Base-by-base conservation (phyloP, 495 filamentous ascomycete species). In the Penicillium lividum region DNA sequence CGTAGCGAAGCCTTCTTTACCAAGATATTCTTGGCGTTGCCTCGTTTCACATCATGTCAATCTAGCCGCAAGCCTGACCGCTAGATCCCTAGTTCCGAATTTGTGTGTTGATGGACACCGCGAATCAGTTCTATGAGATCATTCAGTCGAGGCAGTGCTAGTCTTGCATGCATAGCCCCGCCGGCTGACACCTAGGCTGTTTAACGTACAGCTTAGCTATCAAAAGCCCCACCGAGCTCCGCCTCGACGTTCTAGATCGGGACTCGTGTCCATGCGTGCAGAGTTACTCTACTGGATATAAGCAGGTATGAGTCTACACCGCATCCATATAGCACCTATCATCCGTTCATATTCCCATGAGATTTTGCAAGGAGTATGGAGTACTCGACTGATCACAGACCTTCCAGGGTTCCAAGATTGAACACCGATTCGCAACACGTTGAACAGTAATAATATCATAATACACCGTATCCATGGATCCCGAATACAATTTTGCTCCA, bases 401-500 rank as follows among this genome's bases (percentile, higher is more conserved):
- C 9, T 36, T 36, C 13, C 1, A 36, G 22, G 22, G 22, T 22
- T 36, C 33, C 10, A 11, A 9, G 13, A 4, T 36, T 36, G 4
- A 36, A 36, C 33, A 36, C 33, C 8, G 33, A 36, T 36, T 36
- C 9, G 33, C 10, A 11, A 3, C 13, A 13, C 13, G n/a, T 15
- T 40, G 11, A 40, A 40, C 13, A 40, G 33, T 11, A 36, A 16
- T 16, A 40, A 40, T 40, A 40, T 16, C 38, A 50, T 15, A 18
- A 36, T 49, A 47, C 48, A 40, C 38, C 38, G 38, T 15, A n/a
- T 40, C 27, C 25, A 49, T 22, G 22, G 13, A 49, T 30, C 28
- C 13, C 27, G 5, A n/a, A 33, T 49, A 49, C 46, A 49, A n/a
- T 30, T 49, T 5, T 49, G 46, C 46, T 27, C 46, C 46, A 27